These are phyloP conservation scores for Talaromyces rugulosus DNA, from an alignment of 2,329 filamentous ascomycete species.

Conservation along the genomic window DNA sequence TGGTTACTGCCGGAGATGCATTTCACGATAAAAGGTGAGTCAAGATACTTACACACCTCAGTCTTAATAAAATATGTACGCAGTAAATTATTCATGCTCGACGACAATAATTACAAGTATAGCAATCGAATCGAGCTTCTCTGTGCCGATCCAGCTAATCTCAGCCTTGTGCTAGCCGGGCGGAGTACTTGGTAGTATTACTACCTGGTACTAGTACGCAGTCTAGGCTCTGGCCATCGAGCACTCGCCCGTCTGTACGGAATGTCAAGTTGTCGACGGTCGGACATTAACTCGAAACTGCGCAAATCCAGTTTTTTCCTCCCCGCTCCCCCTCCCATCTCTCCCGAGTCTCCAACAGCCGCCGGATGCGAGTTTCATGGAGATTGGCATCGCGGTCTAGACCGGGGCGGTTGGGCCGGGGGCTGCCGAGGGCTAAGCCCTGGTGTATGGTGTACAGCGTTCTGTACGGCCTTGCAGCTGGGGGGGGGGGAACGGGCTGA, in stretches of 20 bases:
- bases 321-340: background rate
- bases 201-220: background rate
- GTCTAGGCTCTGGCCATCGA: background rate
- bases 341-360: too few relatives aligned
- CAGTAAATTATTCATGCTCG: background rate
- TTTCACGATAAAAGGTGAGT: background rate
- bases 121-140: conserved; percentile 3
- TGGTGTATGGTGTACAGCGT: background rate
- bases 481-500: too few relatives aligned
- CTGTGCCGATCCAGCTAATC: conserved; percentile 1
- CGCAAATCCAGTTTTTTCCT: background rate
- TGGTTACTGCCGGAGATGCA: background rate
- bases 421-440: background rate
- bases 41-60: background rate
- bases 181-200: background rate
- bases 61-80: background rate
- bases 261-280: background rate
- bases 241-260: background rate
- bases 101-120: background rate
- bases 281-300: background rate
- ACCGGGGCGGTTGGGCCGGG: background rate
- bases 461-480: background rate
- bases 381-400: background rate
- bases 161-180: background rate
- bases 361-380: background rate